Base-by-base conservation (phyloP, 306 rosid species). In the Fagus sylvatica region DNA sequence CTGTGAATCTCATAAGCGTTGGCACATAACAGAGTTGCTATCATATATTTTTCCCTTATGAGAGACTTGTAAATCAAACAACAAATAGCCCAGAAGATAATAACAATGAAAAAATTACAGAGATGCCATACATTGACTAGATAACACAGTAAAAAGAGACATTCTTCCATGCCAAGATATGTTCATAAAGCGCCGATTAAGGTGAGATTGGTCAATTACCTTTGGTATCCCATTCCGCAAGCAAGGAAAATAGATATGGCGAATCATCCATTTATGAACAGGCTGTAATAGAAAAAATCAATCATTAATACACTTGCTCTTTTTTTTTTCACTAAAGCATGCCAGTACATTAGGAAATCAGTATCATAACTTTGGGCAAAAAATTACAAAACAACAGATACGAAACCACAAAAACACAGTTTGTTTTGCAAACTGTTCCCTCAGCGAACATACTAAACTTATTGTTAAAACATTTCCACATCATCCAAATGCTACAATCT, bases 211-310 rank as follows among this genome's bases (percentile, higher is more conserved):
- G 53, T 73, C 33, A 56, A 74, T 73, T 86, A 96, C 99, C 99
- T 88, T 96, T 5, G 97, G 93, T 48, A 96, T 76, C 49, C 99
- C 99, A 41, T 79, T 72, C 22, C 92, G 83, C 73, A 96, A 67
- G 85, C 99, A 96, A 69, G 99, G 99, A 78, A 93, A 87, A 79
- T 91, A 96, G 70, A 96, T 72, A 83, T 96, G 99, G 41, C 99
- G 99, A 78, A 93, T 72, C 98, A 96, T 93, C 99, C 99, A 96
- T 79, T 87, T 96, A 85, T 96, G 97, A 79, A 96, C 98, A 79
- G 99, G 99, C 99, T 96, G 91, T 72, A 81, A 65, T 12, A 42
- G 72, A 43, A 85, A 49, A 16, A 77, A 81, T 60, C 57, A 46
- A 9, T 76, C 85, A 86, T 77, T 76, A 65, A 71, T 73, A 36